phyloP scores from a whole-genome alignment of 441 rosid genomes.

The Jatropha podagrica region DNA sequence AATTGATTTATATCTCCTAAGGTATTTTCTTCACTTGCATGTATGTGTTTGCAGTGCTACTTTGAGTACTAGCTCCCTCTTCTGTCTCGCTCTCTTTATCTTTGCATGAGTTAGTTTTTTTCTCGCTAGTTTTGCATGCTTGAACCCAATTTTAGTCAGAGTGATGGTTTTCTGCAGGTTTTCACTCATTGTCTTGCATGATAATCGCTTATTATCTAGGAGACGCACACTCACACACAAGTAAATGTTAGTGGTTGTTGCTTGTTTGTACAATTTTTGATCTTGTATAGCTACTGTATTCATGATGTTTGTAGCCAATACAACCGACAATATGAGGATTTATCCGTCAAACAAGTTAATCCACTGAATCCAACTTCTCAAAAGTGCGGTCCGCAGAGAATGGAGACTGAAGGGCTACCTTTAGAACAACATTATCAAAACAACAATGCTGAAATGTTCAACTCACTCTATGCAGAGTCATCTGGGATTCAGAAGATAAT shows the following conservation, averaged over 20 bases:
- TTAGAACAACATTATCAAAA: slow-evolving; percentile 18
- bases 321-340: slow-evolving; percentile 39
- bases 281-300: slow-evolving; percentile 1
- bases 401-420: slow-evolving; percentile 29
- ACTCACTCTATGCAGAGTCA: slow-evolving; percentile 21
- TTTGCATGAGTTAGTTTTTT: background rate
- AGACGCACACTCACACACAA: background rate
- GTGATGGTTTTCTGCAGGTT: background rate
- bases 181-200: background rate
- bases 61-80: background rate
- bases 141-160: background rate
- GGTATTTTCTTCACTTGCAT: slow-evolving; percentile 36
- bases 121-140: background rate
- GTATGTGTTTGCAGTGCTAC: background rate
- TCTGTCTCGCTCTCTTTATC: background rate
- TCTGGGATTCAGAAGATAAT: slow-evolving; percentile 52
- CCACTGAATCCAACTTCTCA: slow-evolving; percentile 27
- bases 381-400: slow-evolving; percentile 18
- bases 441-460: slow-evolving; percentile 14
- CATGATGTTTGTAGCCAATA: slow-evolving; percentile 43
- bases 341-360: slow-evolving; percentile 26
- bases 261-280: background rate
- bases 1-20: slow-evolving; percentile 65
- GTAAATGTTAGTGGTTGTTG: background rate
- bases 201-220: background rate